Conservation (phyloP, 306 rosid genomes). For the Dalbergia cochinchinensis region DNA sequence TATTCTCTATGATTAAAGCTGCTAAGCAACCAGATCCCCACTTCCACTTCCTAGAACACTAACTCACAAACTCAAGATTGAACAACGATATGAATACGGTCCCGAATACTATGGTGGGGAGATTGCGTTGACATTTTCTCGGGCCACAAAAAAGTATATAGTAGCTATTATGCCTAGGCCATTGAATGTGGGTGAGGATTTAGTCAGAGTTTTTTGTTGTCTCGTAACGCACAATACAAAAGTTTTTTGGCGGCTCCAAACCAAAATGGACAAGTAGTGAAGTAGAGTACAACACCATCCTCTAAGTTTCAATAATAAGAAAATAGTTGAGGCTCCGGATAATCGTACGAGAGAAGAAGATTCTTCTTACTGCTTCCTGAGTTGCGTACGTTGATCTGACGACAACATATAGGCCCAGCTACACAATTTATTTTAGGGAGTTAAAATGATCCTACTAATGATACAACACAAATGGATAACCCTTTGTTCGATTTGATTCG, state of each 20-base stretch:
- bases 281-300: not conserved
- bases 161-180: constrained; percentile 1
- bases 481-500: too few relatives aligned
- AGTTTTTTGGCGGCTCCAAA: not conserved
- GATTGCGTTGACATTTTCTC: constrained; percentile 20
- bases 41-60: not conserved
- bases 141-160: not conserved
- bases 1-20: not conserved
- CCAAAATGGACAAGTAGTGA: not conserved
- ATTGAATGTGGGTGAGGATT: constrained; percentile 11
- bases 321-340: not conserved
- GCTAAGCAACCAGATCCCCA: not conserved
- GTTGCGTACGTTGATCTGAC: not conserved
- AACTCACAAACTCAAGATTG: not conserved
- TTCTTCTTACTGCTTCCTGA: not conserved
- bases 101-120: not conserved
- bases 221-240: not conserved
- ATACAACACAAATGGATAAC: too few relatives aligned
- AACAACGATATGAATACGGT: not conserved
- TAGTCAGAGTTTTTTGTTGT: not conserved
- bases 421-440: too few relatives aligned
- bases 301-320: not conserved
- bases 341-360: not conserved
- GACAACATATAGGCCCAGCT: too few relatives aligned
- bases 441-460: too few relatives aligned